Percentiles rank a stretch among this genome's conserved stretches.
These are phyloP conservation scores for Herpetospermum pedunculosum DNA, from an alignment of 306 rosid genomes.

Conservation along the genomic window DNA sequence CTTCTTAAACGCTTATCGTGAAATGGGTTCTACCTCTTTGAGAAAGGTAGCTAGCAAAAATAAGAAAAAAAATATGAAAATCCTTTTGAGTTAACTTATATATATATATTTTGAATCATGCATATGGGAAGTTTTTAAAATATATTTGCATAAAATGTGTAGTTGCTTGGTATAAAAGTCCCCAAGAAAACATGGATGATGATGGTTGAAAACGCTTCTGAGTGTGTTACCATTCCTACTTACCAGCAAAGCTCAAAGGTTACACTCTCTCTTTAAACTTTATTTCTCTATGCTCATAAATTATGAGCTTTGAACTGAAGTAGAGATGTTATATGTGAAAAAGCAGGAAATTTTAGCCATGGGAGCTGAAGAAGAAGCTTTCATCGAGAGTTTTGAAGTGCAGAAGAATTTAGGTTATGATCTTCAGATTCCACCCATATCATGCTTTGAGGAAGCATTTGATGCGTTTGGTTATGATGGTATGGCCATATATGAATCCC, in stretches of 20 bases:
- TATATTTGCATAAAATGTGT: background rate
- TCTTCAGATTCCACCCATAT: too few relatives aligned
- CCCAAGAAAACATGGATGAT: background rate
- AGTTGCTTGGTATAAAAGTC: background rate
- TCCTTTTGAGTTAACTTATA: background rate
- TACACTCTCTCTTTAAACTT: background rate
- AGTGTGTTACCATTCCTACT: background rate
- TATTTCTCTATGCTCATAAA: background rate
- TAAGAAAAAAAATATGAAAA: background rate
- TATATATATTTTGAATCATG: too few relatives aligned
- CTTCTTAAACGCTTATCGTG: background rate
- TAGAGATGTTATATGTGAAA: too few relatives aligned
- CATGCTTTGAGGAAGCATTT: too few relatives aligned
- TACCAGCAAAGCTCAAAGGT: background rate
- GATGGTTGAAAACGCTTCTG: background rate
- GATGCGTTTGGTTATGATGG: too few relatives aligned
- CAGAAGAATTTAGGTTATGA: too few relatives aligned
- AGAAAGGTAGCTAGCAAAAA: background rate
- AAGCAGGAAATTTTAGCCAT: too few relatives aligned
- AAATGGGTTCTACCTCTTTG: background rate
- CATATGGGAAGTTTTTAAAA: too few relatives aligned
- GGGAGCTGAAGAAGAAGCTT: too few relatives aligned
- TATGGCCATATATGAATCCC: too few relatives aligned
- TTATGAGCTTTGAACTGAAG: background rate
- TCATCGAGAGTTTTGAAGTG: too few relatives aligned